A percentile compares a stretch with the other conserved stretches of the same genome.
Evolutionary conservation across 331 rosid genomes (phyloP).

Genomic region (Rosa hybrid): DNA sequence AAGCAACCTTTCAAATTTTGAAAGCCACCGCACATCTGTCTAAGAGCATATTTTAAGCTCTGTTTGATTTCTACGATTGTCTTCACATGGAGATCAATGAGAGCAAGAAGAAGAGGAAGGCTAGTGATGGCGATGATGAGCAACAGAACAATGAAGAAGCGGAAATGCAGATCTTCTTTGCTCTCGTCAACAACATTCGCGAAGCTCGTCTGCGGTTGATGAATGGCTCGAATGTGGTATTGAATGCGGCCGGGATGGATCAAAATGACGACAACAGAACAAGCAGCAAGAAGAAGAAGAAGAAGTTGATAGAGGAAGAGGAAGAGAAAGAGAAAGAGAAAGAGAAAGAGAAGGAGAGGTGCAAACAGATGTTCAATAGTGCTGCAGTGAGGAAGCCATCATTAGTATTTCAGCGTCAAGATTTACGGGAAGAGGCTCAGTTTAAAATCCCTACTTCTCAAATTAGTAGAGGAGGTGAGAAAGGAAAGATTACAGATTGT

Average conservation of each 20-base stretch:
- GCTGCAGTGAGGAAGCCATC: constrained; percentile 19
- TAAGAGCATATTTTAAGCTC: background rate
- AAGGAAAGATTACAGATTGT: background rate
- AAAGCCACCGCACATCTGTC: background rate
- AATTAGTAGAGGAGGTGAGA: background rate
- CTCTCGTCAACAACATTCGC: constrained; percentile 21
- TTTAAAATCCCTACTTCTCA: constrained; percentile 9
- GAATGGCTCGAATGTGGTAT: background rate
- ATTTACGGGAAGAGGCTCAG: constrained; percentile 7
- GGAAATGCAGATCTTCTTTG: constrained; percentile 27
- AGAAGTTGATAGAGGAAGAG: background rate
- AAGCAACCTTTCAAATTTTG: background rate
- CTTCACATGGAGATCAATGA: background rate
- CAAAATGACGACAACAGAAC: background rate
- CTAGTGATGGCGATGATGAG: background rate
- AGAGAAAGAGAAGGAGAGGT: background rate
- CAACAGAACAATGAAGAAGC: constrained; percentile 6
- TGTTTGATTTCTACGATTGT: no score
- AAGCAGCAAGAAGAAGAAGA: background rate
- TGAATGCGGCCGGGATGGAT: background rate
- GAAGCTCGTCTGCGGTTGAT: constrained; percentile 29
- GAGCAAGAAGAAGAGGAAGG: constrained; percentile 17
- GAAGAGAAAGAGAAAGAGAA: no score
- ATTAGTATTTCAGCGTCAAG: constrained; percentile 18
- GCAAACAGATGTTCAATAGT: background rate